phyloP scores from a whole-genome alignment of 2,329 filamentous ascomycete genomes.

The Verticillium nubilum region DNA sequence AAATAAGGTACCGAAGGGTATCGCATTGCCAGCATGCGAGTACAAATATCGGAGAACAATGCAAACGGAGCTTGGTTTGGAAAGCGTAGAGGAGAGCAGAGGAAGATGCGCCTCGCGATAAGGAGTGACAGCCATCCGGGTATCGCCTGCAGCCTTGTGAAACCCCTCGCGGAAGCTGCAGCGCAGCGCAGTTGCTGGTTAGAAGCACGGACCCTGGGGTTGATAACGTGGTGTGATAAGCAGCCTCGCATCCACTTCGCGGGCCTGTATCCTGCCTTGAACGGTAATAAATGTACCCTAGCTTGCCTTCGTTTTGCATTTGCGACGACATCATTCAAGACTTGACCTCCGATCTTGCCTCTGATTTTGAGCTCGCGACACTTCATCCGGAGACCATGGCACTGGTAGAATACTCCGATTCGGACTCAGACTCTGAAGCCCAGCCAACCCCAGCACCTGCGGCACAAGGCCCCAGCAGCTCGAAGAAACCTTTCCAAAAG shows the following conservation, averaged over 20 bases:
- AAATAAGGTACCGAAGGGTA: not conserved
- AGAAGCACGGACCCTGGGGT: not conserved
- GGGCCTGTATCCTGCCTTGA: too few relatives aligned
- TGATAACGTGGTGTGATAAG: not conserved
- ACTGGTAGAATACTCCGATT: slow-evolving; percentile 80
- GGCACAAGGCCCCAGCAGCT: slow-evolving; percentile 11
- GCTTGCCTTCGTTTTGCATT: too few relatives aligned
- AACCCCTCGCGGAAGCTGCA: slow-evolving; percentile 4
- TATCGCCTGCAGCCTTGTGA: slow-evolving; percentile 11
- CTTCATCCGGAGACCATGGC: slow-evolving; percentile 49
- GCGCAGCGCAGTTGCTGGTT: not conserved
- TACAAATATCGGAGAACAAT: not conserved
- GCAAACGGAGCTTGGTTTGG: too few relatives aligned
- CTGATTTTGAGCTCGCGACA: not conserved
- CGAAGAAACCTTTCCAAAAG: slow-evolving; percentile 65
- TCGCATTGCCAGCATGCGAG: slow-evolving; percentile 3
- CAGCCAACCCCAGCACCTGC: slow-evolving; percentile 24
- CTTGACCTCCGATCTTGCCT: not conserved
- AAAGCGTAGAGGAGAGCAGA: not conserved
- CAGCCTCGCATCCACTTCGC: not conserved
- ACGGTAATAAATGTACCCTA: too few relatives aligned
- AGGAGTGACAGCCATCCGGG: not conserved
- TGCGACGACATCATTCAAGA: not conserved
- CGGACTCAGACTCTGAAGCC: slow-evolving; percentile 51
- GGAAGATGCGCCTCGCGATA: not conserved